Percentiles rank a stretch among this genome's conserved stretches.
These are phyloP conservation scores for Russula brevipes DNA, from an alignment of 768 basidiomycete genomes.

Conservation along the genomic window DNA sequence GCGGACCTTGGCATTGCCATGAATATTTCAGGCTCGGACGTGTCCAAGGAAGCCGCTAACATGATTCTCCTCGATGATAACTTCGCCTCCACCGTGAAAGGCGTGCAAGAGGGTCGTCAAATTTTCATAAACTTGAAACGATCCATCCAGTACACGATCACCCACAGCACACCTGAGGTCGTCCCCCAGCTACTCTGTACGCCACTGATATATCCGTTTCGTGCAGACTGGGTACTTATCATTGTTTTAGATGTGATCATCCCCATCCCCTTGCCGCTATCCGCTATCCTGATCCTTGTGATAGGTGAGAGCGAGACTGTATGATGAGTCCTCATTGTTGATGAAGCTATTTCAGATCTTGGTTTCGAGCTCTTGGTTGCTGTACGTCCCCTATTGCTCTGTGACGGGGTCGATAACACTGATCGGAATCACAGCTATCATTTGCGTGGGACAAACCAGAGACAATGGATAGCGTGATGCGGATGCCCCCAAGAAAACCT, in stretches of 20 bases:
- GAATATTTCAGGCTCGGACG: constrained; percentile 71
- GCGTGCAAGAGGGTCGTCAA: constrained; percentile 62
- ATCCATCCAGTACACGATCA: constrained; percentile 64
- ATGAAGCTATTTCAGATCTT: constrained; percentile 43
- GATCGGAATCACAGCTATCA: constrained; percentile 41
- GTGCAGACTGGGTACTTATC: background rate
- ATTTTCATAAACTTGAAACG: constrained; percentile 69
- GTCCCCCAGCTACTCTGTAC: constrained; percentile 62
- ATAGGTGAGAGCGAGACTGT: constrained; percentile 43
- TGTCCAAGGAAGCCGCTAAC: constrained; percentile 69
- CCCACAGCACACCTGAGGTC: constrained; percentile 65
- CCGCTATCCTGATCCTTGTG: constrained; percentile 65
- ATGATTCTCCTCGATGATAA: constrained; percentile 72
- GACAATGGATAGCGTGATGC: constrained; percentile 60
- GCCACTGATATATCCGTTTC: background rate
- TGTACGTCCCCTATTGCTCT: constrained; percentile 35
- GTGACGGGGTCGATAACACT: background rate
- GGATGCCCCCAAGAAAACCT: constrained; percentile 60
- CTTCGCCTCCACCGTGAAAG: constrained; percentile 68
- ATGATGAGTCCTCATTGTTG: background rate
- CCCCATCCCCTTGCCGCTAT: constrained; percentile 58
- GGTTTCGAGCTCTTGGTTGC: constrained; percentile 66
- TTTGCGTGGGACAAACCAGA: constrained; percentile 73
- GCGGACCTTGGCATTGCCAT: constrained; percentile 71
- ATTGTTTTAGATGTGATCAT: constrained; percentile 52